Evolutionary conservation across 1,284 basidiomycete genomes (phyloP).

Genomic region (Cryptococcus neoformans): DNA sequence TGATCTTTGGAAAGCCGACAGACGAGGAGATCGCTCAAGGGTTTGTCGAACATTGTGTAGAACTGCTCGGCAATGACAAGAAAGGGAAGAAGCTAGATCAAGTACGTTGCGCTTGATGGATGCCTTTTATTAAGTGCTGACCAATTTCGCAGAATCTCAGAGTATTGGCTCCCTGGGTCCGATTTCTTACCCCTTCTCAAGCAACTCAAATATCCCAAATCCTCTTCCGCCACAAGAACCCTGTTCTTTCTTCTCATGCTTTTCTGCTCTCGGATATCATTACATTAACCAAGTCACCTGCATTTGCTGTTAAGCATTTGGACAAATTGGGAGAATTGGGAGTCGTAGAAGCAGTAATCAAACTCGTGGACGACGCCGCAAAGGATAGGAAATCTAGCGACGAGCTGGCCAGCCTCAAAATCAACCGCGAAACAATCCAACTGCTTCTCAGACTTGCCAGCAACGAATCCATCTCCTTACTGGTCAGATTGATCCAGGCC

Average conservation of each 20-base stretch:
- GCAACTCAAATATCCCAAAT: constrained; percentile 10
- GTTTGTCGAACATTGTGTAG: constrained; percentile 20
- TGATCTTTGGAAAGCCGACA: not conserved
- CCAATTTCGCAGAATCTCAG: constrained; percentile 15
- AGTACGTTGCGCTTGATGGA: constrained; percentile 9
- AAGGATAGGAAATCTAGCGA: not conserved
- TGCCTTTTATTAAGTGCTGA: not conserved
- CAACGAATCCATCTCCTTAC: constrained; percentile 14
- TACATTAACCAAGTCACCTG: constrained; percentile 10
- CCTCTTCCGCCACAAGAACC: constrained; percentile 7
- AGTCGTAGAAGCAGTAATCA: not conserved
- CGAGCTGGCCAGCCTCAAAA: not conserved
- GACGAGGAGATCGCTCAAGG: constrained; percentile 25
- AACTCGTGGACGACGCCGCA: constrained; percentile 1
- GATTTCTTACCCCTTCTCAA: constrained; percentile 22
- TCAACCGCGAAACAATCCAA: constrained; percentile 15
- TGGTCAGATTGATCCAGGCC: constrained; percentile 13
- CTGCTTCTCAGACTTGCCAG: constrained; percentile 9
- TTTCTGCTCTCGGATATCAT: constrained; percentile 7
- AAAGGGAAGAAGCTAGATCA: constrained; percentile 16
- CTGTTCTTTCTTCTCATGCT: not conserved
- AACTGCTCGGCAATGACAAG: constrained; percentile 18
- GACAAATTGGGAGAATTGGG: constrained; percentile 3
- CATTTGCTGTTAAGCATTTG: constrained; percentile 14
- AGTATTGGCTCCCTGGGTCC: constrained; percentile 27